Base-by-base conservation (phyloP, 2,329 filamentous ascomycete genomes). In the Shiraia sp. region DNA sequence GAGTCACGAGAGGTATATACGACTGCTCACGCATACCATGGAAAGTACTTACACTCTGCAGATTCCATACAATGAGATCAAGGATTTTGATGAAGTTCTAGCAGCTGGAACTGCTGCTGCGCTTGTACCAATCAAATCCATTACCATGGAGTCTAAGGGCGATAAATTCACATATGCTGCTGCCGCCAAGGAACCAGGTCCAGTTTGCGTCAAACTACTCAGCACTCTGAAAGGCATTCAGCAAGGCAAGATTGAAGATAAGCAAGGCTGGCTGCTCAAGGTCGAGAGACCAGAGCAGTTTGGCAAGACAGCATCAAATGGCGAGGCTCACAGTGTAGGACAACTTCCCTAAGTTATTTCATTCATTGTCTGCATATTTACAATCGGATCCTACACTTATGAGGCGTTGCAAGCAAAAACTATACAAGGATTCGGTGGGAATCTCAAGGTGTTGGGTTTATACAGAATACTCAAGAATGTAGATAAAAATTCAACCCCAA, bases 21-120 rank as follows among this genome's bases (percentile, higher is more conserved):
- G 24, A 13, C 3, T 2, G 5, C 17, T 15, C n/a, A 9, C 4
- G 16, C 17, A 16, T 17, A 9, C 23, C 10, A 14, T 25, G 25
- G 7, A 31, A 10, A 10, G 15, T 45, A 10, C 40, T 56, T 32
- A 56, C 23, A 13, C 10, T 14, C 9, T 9, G 10, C 55, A 85
- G 80, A 86, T 90, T 69, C 80, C 74, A 23, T 86, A 86, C 64
- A 74, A 79, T 6, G 85, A 88, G 59, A 71, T 88, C 29, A 55
- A 66, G 5, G 66, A 73, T 12, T 90, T 90, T 65, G 75, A 75
- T 31, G 92, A 97, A 71, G 85, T 99, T 37, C 84, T 96, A 72
- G 93, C 92, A 3, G 91, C 90, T 2, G 92, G 92, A 1, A 97
- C 92, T 0, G 92, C 92, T 0, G 92, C 91, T 0, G 88, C 89